Conservation (phyloP, 768 basidiomycete genomes). For the Psilocybe subaeruginosa region DNA sequence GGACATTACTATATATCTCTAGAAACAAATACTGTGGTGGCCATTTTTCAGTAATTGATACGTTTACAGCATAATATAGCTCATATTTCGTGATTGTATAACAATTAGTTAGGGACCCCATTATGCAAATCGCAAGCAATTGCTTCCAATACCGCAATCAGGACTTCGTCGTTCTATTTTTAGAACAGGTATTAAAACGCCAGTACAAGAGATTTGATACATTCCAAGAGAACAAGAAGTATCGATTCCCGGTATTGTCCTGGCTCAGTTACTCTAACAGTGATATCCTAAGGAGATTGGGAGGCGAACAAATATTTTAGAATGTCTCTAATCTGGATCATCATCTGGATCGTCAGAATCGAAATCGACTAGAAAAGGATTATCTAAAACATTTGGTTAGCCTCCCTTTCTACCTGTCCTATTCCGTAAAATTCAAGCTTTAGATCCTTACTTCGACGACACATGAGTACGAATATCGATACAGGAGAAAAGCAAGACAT, state of each 20-base stretch:
- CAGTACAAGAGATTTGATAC: background rate
- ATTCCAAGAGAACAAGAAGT: background rate
- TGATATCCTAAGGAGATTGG: no score
- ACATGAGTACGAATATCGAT: background rate
- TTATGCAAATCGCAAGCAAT: no score
- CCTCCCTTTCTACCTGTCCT: background rate
- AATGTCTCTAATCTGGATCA: background rate
- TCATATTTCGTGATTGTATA: no score
- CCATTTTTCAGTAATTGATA: no score
- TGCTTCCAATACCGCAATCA: no score
- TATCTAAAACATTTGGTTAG: background rate
- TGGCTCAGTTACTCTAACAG: background rate
- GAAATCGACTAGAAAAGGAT: background rate
- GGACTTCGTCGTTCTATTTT: no score
- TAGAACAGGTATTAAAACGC: no score
- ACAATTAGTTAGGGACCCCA: no score
- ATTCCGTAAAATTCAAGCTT: background rate
- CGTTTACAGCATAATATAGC: no score
- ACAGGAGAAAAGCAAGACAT: slow-evolving; percentile 1
- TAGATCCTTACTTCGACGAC: background rate
- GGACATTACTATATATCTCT: no score
- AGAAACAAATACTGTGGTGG: no score
- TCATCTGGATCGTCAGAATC: background rate
- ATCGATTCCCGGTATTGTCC: no score
- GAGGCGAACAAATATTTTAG: background rate